Conservation (phyloP, 2,329 filamentous ascomycete genomes). For the Venturia aucupariae region DNA sequence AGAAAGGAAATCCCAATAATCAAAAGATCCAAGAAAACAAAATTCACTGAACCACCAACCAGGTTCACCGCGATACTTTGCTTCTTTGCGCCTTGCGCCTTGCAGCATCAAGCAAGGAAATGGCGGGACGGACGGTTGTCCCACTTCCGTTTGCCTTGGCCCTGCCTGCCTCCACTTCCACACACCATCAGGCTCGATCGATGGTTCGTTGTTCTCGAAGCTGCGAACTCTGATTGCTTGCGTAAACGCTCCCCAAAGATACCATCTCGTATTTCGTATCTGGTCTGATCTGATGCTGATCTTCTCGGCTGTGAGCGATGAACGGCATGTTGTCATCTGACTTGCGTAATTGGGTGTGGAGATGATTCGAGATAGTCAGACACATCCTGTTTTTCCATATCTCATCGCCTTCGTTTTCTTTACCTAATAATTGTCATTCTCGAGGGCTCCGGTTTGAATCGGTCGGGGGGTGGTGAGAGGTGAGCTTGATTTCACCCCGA, state of each 20-base stretch:
- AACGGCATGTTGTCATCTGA: neutral
- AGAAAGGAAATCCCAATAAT: neutral
- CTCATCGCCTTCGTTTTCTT: neutral
- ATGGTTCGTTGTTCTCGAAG: neutral
- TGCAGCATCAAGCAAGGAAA: neutral
- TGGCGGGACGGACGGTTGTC: neutral
- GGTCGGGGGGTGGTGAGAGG: neutral
- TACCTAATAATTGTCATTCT: neutral
- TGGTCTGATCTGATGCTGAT: neutral
- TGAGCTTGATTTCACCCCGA: neutral
- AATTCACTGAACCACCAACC: neutral
- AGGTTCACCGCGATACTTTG: neutral
- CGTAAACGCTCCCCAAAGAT: neutral
- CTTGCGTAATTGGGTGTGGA: neutral
- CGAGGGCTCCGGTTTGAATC: neutral
- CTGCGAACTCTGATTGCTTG: neutral
- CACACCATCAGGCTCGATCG: neutral
- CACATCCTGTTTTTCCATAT: neutral
- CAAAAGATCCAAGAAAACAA: neutral
- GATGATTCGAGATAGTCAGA: neutral
- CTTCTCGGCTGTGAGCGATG: neutral
- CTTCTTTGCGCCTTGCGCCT: constrained; percentile 8
- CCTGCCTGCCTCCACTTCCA: neutral
- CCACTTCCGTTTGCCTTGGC: neutral
- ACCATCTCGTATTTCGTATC: neutral